These are phyloP conservation scores for Ogataea methanolica DNA, from an alignment of 805 yeast species.

Conservation along the genomic window DNA sequence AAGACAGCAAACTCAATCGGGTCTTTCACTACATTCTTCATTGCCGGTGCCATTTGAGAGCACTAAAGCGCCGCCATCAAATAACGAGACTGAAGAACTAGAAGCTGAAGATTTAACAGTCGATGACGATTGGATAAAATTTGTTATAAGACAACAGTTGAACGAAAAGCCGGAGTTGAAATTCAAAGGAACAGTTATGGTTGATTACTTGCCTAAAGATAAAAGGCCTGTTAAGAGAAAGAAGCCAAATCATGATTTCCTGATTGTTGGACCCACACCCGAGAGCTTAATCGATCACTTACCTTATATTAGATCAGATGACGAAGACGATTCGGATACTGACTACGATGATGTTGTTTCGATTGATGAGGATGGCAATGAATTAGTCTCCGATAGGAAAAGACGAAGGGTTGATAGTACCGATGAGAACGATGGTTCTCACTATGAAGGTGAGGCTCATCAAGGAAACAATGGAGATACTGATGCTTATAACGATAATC, in stretches of 20 bases:
- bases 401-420: slow-evolving; percentile 2
- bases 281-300: slow-evolving; percentile 26
- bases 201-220: slow-evolving; percentile 26
- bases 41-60: neutral
- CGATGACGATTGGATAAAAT: slow-evolving; percentile 32
- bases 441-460: slow-evolving; percentile 1
- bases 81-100: slow-evolving; percentile 1
- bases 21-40: slow-evolving; percentile 2
- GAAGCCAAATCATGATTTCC: slow-evolving; percentile 24
- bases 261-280: slow-evolving; percentile 33
- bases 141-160: slow-evolving; percentile 25
- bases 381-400: neutral
- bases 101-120: slow-evolving; percentile 12
- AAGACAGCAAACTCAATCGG: slow-evolving; percentile 10
- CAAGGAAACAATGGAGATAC: neutral
- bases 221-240: slow-evolving; percentile 12
- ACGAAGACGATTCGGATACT: slow-evolving; percentile 12
- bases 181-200: slow-evolving; percentile 25
- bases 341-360: slow-evolving; percentile 4
- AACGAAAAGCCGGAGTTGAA: slow-evolving; percentile 21
- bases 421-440: neutral
- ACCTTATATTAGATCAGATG: slow-evolving; percentile 29
- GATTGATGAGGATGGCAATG: slow-evolving; percentile 3
- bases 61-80: neutral
- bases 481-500: neutral